Evolutionary conservation across 768 basidiomycete genomes (phyloP).

Genomic region (Suillus decipiens): DNA sequence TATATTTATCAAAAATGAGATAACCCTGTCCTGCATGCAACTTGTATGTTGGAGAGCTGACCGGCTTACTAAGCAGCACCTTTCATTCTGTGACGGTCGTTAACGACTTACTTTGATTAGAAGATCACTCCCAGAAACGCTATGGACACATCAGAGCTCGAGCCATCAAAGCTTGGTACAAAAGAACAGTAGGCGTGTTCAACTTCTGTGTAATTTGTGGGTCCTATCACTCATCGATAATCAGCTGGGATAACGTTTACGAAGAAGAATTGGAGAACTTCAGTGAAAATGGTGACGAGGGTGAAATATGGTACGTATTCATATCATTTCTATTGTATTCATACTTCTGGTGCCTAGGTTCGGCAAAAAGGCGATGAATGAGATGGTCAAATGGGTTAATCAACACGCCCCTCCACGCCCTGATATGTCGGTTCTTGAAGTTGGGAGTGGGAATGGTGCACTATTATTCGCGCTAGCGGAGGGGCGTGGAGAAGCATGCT

Average conservation of each 20-base stretch:
- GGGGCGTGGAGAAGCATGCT: slow-evolving; percentile 54
- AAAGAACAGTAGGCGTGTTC: slow-evolving; percentile 65
- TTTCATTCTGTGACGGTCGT: not conserved
- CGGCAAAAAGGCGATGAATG: slow-evolving; percentile 70
- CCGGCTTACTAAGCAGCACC: slow-evolving; percentile 3
- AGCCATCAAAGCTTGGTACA: slow-evolving; percentile 75
- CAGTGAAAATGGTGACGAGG: slow-evolving; percentile 78
- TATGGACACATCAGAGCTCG: slow-evolving; percentile 48
- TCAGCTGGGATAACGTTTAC: slow-evolving; percentile 81
- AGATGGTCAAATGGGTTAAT: slow-evolving; percentile 77
- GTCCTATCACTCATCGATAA: slow-evolving; percentile 4
- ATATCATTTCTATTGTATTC: not conserved
- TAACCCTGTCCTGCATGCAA: not conserved
- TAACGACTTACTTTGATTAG: not conserved
- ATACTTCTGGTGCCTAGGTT: slow-evolving; percentile 53
- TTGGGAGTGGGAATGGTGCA: slow-evolving; percentile 81
- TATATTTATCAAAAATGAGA: not conserved
- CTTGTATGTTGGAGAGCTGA: not conserved
- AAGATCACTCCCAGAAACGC: slow-evolving; percentile 2
- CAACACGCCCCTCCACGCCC: slow-evolving; percentile 51
- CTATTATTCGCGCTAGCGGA: slow-evolving; percentile 64
- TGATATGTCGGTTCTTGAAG: slow-evolving; percentile 63
- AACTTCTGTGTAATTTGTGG: not conserved
- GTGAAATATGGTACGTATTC: slow-evolving; percentile 72
- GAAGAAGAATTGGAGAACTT: slow-evolving; percentile 71